Conservation (phyloP, 495 filamentous ascomycete species). For the Elasticomyces elasticus region DNA sequence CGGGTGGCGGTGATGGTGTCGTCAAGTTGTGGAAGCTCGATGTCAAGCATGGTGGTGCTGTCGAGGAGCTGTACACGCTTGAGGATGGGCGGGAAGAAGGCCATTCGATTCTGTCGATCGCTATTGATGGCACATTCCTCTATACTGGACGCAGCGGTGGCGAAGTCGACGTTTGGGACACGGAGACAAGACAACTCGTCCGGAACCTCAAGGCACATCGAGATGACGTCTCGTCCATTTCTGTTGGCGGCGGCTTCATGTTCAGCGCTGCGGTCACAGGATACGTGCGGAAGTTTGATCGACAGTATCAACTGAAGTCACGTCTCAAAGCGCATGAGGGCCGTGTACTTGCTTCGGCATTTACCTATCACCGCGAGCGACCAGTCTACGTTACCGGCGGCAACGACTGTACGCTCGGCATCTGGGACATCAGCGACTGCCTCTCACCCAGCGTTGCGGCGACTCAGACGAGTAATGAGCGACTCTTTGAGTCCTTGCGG, state of each 20-base stretch:
- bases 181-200: constrained; percentile 86
- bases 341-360: constrained; percentile 77
- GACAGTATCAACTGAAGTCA: constrained; percentile 73
- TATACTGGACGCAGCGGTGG: constrained; percentile 84
- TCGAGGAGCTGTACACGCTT: constrained; percentile 52
- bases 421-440: constrained; percentile 71
- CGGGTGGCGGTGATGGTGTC: constrained; percentile 85
- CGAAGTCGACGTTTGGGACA: constrained; percentile 92
- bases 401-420: constrained; percentile 76
- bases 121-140: constrained; percentile 75
- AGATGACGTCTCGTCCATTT: constrained; percentile 75
- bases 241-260: constrained; percentile 70
- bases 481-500: constrained; percentile 70
- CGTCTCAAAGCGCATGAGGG: constrained; percentile 80
- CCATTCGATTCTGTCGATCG: constrained; percentile 69
- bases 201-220: constrained; percentile 69
- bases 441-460: constrained; percentile 35
- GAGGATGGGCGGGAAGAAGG: constrained; percentile 59
- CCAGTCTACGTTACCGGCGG: constrained; percentile 86
- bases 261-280: constrained; percentile 78
- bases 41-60: constrained; percentile 39
- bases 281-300: constrained; percentile 70
- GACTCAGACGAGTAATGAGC: constrained; percentile 55
- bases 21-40: constrained; percentile 82
- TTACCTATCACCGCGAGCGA: constrained; percentile 53